Base-by-base conservation (phyloP, 441 rosid genomes). In the Mallotus repandus region DNA sequence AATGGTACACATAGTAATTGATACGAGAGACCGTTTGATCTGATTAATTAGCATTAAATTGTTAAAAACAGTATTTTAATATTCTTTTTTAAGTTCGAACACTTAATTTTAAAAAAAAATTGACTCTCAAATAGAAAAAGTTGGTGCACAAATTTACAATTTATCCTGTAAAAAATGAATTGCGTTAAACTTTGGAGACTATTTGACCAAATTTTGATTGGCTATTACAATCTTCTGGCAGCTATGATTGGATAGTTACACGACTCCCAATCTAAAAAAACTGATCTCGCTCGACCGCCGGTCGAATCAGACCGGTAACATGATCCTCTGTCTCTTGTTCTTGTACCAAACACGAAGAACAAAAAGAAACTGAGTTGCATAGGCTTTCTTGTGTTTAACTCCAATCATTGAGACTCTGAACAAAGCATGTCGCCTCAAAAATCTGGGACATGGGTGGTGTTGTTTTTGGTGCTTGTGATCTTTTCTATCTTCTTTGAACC, bases 381-480 rank as follows among this genome's bases (percentile, higher is more conserved):
- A 9, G 4, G 11, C 53, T 49, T 49, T 9, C 15, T 49, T 2
- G 18, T 3, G 54, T 32, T 63, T 56, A 21, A 8, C 9, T 43
- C 19, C 5, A 63, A 70, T 45, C 69, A 29, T 19, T 32, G 49
- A 11, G 21, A 32, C 45, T 18, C 15, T 19, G 10, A 29, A 38
- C 43, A 60, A 56, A 72, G 16, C 77, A 74, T 80, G 77, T 70
- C 72, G 38, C 63, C 80, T 78, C 59, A 76, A 71, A 56, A 62
- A 48, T 53, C 67, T 19, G 21, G 66, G 78, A 21, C 68, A 66
- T 77, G 88, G 87, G 50, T 84, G 73, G 38, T 87, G 68, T 50
- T 84, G 71, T 45, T 87, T 68, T 46, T 82, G 73, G 71, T 89
- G 66, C 85, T 94, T 53, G 60, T 83, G 48, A n/a, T 86, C 50